phyloP scores from a whole-genome alignment of 2,329 filamentous ascomycete species.

The Fusarium sp. region DNA sequence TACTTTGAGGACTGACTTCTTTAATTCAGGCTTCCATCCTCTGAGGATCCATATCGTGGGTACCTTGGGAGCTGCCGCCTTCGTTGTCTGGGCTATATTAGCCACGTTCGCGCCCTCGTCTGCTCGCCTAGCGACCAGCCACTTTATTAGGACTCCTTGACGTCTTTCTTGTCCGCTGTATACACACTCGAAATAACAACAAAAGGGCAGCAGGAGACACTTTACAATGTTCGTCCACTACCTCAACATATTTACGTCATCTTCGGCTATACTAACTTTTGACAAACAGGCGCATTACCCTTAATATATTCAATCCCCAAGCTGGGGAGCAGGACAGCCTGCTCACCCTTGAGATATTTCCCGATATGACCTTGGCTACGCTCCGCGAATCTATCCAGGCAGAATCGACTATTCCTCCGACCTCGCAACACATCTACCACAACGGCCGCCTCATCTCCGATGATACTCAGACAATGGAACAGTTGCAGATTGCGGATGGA shows the following conservation, averaged over 20 bases:
- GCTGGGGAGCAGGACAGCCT: constrained; percentile 78
- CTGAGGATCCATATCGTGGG: constrained; percentile 9
- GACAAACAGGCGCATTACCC: constrained; percentile 81
- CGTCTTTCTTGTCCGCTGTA: constrained; percentile 12
- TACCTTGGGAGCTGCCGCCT: constrained; percentile 21
- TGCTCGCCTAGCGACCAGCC: constrained; percentile 36
- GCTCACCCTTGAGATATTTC: constrained; percentile 84
- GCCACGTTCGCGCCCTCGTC: constrained; percentile 15
- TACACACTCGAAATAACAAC: background rate
- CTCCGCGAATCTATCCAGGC: constrained; percentile 91
- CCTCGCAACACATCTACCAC: constrained; percentile 88
- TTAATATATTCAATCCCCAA: constrained; percentile 85
- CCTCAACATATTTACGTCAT: constrained; percentile 26
- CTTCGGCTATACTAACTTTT: constrained; percentile 33
- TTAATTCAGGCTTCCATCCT: background rate
- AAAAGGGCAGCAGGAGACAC: constrained; percentile 10
- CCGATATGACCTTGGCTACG: constrained; percentile 85
- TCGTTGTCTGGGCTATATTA: constrained; percentile 21
- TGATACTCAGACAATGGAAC: constrained; percentile 84
- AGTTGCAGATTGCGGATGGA: constrained; percentile 85
- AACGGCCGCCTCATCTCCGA: constrained; percentile 87
- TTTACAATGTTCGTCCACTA: constrained; percentile 42
- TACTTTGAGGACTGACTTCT: background rate
- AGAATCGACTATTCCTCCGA: constrained; percentile 81
- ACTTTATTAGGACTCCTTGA: constrained; percentile 23